Base-by-base conservation (phyloP, 768 basidiomycete species). In the Tremella yokohamensis region DNA sequence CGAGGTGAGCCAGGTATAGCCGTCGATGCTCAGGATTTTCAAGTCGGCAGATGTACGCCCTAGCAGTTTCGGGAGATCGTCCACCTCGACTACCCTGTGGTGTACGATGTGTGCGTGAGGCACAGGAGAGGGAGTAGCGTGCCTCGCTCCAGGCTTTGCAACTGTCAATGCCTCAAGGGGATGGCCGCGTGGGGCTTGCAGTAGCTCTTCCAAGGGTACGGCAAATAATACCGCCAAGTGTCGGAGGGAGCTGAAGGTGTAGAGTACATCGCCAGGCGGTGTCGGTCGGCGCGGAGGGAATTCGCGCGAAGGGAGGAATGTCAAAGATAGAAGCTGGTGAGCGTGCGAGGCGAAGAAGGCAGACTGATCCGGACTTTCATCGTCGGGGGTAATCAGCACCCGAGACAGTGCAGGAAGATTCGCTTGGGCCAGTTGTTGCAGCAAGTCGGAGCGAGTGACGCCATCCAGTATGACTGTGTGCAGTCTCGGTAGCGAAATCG, bases 381-480 rank as follows among this genome's bases (percentile, higher is more conserved):
- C 40, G 54, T 70, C 70, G 0, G 67, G 49, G 1, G 65, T 64
- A 44, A 76, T 54, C 11, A 60, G 26, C 22, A 77, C 50, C 26
- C 65, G 40, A 0, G 49, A 22, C 0, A 77, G 60, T 3, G 49
- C 18, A 0, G 76, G 74, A 6, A 77, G 59, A 0, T 66, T 58
- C 11, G 68, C 59, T 1, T 47, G n/a, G 34, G 62, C 56, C 19
- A 77, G 63, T 0, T 60, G 39, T 1, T 54, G 49, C 1, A 77
- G 48, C 8, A 75, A 37, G 13, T 63, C 49, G 13, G 70, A 65
- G 7, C 53, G 50, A 15, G 58, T 56, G 12, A 75, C 39, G 2
- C 67, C 66, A 15, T 64, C 55, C 3, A 75, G 50, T 19, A 58
- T 61, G 13, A 77, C 58, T 0, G 70, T 68, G 40, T 70, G 66